phyloP scores from a whole-genome alignment of 805 yeast species.

The Zygoascus tannicola region DNA sequence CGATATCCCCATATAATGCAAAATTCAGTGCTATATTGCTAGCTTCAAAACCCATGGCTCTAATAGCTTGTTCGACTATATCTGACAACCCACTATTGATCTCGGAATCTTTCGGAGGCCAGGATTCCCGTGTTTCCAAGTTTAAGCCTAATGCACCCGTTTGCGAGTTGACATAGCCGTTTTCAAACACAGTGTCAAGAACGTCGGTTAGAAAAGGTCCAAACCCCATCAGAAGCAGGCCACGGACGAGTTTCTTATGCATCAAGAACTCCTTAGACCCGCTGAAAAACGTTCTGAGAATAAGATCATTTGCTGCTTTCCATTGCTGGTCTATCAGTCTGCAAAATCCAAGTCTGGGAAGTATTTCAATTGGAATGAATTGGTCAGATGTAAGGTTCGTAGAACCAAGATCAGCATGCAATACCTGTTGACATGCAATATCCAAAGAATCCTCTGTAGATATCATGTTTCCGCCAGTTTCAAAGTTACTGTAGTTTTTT shows the following conservation, averaged over 20 bases:
- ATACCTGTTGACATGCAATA: not conserved
- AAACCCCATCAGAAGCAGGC: constrained; percentile 6
- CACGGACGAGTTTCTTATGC: constrained; percentile 6
- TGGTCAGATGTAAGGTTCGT: too few species aligned
- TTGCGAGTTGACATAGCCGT: too few species aligned
- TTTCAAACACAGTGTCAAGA: constrained; percentile 8
- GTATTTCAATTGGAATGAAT: constrained; percentile 8
- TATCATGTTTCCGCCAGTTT: not conserved
- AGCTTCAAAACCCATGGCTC: not conserved
- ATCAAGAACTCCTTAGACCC: not conserved
- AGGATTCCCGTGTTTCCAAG: not conserved
- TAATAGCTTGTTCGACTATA: constrained; percentile 3
- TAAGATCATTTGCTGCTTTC: constrained; percentile 9
- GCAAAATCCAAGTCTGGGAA: constrained; percentile 5
- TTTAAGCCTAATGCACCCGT: constrained; percentile 1
- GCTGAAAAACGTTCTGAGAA: constrained; percentile 3
- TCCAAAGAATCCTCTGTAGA: not conserved
- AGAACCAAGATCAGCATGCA: not conserved
- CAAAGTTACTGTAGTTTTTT: not conserved
- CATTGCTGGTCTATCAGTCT: constrained; percentile 8
- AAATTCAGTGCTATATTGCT: constrained; percentile 6
- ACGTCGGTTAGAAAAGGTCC: constrained; percentile 7
- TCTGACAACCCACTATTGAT: constrained; percentile 4
- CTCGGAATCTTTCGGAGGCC: constrained; percentile 4
- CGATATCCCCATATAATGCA: not conserved